Percentiles rank a stretch among this genome's conserved stretches.
Evolutionary conservation across 805 yeast genomes (phyloP).

Genomic region (Torulaspora franciscae): DNA sequence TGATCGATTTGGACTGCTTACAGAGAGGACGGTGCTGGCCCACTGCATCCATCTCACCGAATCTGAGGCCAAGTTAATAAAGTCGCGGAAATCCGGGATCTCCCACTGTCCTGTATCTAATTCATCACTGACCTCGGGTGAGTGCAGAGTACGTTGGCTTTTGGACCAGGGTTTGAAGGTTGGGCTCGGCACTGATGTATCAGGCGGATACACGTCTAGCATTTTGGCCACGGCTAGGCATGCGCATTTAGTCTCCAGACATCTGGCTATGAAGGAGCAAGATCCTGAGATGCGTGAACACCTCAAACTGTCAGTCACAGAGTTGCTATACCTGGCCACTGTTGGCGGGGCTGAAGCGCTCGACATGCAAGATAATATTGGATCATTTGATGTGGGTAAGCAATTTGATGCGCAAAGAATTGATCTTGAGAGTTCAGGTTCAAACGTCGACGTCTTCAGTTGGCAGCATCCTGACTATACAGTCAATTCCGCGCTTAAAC

Average conservation of each 20-base stretch:
- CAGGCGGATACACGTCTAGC: slow-evolving; percentile 71
- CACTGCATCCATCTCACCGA: slow-evolving; percentile 78
- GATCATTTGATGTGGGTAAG: slow-evolving; percentile 73
- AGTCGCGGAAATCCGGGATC: slow-evolving; percentile 57
- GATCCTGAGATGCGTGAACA: slow-evolving; percentile 33
- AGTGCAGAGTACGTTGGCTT: slow-evolving; percentile 71
- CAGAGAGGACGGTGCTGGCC: slow-evolving; percentile 70
- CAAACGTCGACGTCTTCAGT: slow-evolving; percentile 68
- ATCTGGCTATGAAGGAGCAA: slow-evolving; percentile 53
- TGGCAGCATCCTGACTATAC: slow-evolving; percentile 54
- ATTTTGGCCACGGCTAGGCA: slow-evolving; percentile 63
- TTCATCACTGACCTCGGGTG: slow-evolving; percentile 83
- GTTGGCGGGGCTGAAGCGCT: slow-evolving; percentile 83
- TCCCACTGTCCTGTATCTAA: slow-evolving; percentile 94
- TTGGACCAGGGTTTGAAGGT: slow-evolving; percentile 66
- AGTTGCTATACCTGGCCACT: slow-evolving; percentile 78
- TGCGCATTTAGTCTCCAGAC: slow-evolving; percentile 67
- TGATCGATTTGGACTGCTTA: slow-evolving; percentile 54
- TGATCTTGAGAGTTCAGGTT: slow-evolving; percentile 48
- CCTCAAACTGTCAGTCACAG: slow-evolving; percentile 56
- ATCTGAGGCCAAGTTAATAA: slow-evolving; percentile 57
- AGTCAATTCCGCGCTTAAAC: slow-evolving; percentile 11
- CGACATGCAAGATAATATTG: slow-evolving; percentile 51
- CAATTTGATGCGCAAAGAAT: slow-evolving; percentile 79
- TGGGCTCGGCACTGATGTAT: slow-evolving; percentile 73